Conservation (phyloP, 1,139 yeast genomes). For the Yamadazyma blattariae region DNA sequence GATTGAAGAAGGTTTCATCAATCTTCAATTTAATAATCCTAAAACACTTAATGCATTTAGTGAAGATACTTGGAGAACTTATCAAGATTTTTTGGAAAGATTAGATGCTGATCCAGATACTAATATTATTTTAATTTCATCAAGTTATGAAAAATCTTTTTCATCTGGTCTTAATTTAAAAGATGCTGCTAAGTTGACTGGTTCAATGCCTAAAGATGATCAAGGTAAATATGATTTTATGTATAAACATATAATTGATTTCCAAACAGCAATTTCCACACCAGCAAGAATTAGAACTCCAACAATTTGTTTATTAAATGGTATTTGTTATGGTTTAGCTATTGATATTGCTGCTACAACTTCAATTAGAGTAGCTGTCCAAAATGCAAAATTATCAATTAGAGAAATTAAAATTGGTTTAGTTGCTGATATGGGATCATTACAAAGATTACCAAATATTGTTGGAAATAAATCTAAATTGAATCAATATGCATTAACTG, state of each 20-base stretch:
- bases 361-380: constrained; percentile 56
- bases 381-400: constrained; percentile 55
- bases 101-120: constrained; percentile 48
- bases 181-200: constrained; percentile 23
- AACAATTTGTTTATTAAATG: constrained; percentile 47
- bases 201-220: constrained; percentile 11
- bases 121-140: constrained; percentile 53
- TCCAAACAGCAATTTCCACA: constrained; percentile 54
- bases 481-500: constrained; percentile 64
- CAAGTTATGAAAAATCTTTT: constrained; percentile 57
- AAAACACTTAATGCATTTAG: constrained; percentile 58
- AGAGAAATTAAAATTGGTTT: constrained; percentile 74
- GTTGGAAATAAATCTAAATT: constrained; percentile 58
- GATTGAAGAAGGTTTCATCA: constrained; percentile 49
- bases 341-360: constrained; percentile 62
- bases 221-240: constrained; percentile 23
- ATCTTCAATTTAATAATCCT: constrained; percentile 66
- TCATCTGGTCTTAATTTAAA: constrained; percentile 67
- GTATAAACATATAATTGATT: constrained; percentile 47
- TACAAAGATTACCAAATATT: constrained; percentile 62
- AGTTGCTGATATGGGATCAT: constrained; percentile 77
- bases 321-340: constrained; percentile 59
- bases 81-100: constrained; percentile 43
- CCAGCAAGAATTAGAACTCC: constrained; percentile 49
- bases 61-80: constrained; percentile 54